Percentiles rank a stretch among this genome's conserved stretches.
phyloP scores from a whole-genome alignment of 2,329 filamentous ascomycete genomes.

The Sporothrix brasiliensis region DNA sequence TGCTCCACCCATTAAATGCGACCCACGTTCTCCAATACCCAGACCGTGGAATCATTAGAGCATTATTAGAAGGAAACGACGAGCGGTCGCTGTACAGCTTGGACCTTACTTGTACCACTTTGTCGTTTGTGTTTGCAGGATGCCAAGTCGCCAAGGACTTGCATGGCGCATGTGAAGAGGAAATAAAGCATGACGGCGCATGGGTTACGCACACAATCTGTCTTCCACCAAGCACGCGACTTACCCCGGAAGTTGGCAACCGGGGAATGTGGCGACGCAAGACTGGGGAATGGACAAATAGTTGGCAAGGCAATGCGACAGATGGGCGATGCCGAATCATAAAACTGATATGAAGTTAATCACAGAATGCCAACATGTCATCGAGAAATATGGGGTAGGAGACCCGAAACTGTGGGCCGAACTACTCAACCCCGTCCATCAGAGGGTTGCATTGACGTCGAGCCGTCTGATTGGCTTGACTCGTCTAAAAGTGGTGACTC shows the following conservation, averaged over 20 bases:
- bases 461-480: not conserved
- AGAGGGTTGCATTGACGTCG: not conserved
- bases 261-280: not conserved
- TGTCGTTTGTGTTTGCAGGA: slow-evolving; percentile 2
- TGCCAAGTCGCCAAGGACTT: slow-evolving; percentile 9
- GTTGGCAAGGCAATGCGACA: not conserved
- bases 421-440: too few relatives aligned
- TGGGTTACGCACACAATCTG: not conserved
- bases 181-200: not conserved
- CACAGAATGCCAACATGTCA: too few relatives aligned
- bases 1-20: not conserved
- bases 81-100: too few relatives aligned
- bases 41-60: slow-evolving; percentile 16
- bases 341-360: not conserved
- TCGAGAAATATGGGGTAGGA: too few relatives aligned
- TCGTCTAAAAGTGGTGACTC: not conserved
- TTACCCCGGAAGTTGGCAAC: slow-evolving; percentile 17
- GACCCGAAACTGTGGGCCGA: too few relatives aligned
- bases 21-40: slow-evolving; percentile 9
- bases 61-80: slow-evolving; percentile 16
- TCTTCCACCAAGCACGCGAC: not conserved
- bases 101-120: not conserved
- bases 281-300: slow-evolving; percentile 19
- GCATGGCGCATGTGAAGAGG: not conserved
- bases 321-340: not conserved